Evolutionary conservation across 768 basidiomycete genomes (phyloP).

Genomic region (Amanita muscaria): DNA sequence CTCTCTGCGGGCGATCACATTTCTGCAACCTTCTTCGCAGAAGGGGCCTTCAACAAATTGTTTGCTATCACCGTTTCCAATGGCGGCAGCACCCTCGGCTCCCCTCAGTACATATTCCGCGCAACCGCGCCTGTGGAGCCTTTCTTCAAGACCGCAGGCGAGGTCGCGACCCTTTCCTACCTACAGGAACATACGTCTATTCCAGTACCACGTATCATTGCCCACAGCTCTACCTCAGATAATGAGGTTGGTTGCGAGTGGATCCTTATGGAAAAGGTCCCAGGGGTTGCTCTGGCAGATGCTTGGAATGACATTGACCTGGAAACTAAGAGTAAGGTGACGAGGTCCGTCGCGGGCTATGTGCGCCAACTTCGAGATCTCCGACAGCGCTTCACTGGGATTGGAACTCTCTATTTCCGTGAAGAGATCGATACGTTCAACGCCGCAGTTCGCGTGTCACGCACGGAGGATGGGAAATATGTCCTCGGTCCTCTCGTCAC

Average conservation of each 20-base stretch:
- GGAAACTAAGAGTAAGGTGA: conserved; percentile 6
- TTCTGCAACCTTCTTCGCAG: conserved; percentile 7
- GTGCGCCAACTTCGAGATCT: conserved; percentile 7
- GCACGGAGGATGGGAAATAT: conserved; percentile 5
- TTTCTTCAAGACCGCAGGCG: conserved; percentile 7
- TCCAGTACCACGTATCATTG: conserved; percentile 13
- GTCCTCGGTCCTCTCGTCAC: conserved; percentile 6
- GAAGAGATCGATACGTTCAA: conserved; percentile 5
- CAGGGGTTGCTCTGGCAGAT: conserved; percentile 10
- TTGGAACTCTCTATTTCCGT: conserved; percentile 7
- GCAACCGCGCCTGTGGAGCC: conserved; percentile 6
- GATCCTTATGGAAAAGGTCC: conserved; percentile 15
- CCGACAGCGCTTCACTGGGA: conserved; percentile 5
- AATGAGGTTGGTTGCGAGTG: conserved; percentile 14
- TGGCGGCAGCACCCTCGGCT: conserved; percentile 2
- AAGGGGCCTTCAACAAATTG: conserved; percentile 5
- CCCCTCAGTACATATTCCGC: conserved; percentile 6
- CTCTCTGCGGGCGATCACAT: conserved; percentile 4
- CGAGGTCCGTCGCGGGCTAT: conserved; percentile 4
- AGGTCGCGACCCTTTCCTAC: conserved; percentile 13
- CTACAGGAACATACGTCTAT: conserved; percentile 11
- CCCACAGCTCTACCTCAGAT: conserved; percentile 12
- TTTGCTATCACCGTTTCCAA: conserved; percentile 7
- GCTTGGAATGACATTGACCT: conserved; percentile 8
- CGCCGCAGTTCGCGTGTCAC: conserved; percentile 3